Conservation (phyloP, 805 yeast species). For the Saccharomyces cerevisiae region DNA sequence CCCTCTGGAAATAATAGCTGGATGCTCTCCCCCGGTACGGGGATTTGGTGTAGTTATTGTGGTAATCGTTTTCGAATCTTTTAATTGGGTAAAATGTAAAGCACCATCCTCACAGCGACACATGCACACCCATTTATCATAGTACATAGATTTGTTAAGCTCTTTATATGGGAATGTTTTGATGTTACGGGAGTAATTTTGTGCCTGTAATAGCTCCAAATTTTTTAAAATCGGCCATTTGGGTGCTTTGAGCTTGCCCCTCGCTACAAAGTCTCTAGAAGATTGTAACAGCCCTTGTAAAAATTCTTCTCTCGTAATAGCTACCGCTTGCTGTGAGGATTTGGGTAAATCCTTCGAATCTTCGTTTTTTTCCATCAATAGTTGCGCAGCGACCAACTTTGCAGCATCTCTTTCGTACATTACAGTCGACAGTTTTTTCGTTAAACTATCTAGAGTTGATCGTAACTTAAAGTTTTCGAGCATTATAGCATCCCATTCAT, state of each 20-base stretch:
- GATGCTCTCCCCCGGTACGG: background rate
- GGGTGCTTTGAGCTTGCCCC: constrained; percentile 1
- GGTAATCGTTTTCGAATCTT: background rate
- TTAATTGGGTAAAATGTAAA: background rate
- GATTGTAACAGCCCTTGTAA: background rate
- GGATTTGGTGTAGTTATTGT: background rate
- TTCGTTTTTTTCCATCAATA: constrained; percentile 69
- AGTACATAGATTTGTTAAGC: background rate
- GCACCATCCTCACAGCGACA: background rate
- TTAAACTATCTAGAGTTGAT: constrained; percentile 56
- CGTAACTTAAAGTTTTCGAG: constrained; percentile 71
- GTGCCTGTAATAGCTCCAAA: background rate
- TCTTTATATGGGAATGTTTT: background rate
- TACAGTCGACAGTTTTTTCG: constrained; percentile 68
- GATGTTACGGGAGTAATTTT: background rate
- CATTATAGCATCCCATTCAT: constrained; percentile 84
- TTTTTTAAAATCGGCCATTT: background rate
- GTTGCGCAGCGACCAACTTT: constrained; percentile 68
- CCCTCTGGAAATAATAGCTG: background rate
- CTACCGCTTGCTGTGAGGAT: constrained; percentile 38
- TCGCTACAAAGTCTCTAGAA: constrained; percentile 1
- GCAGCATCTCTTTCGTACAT: constrained; percentile 88
- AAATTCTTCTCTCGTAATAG: constrained; percentile 1
- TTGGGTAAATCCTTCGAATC: constrained; percentile 57
- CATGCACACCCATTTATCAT: background rate